Conservation (phyloP, 75 land plant species). For the Cupressus sempervirens region DNA sequence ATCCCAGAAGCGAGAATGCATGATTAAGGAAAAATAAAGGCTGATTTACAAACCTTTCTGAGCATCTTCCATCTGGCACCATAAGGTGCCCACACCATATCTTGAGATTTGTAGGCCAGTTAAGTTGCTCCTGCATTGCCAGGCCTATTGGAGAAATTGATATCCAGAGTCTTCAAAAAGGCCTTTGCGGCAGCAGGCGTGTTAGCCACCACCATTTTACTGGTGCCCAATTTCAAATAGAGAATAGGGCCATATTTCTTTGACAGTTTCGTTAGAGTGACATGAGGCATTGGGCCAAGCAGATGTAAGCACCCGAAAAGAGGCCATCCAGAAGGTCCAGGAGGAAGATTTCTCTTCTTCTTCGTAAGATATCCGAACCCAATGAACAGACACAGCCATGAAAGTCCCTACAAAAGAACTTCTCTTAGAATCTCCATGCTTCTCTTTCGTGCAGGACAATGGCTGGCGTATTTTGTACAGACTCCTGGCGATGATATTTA, state of each 20-base stretch:
- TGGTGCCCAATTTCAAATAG: conserved; percentile 37
- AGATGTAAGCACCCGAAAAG: conserved; percentile 13
- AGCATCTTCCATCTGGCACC: conserved; percentile 39
- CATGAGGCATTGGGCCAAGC: conserved; percentile 17
- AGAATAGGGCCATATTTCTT: conserved; percentile 47
- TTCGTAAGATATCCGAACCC: background rate
- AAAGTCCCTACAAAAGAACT: background rate
- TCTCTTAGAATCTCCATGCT: background rate
- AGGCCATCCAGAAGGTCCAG: conserved; percentile 11
- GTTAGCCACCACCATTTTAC: conserved; percentile 33
- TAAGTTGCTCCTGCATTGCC: conserved; percentile 17
- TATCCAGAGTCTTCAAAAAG: conserved; percentile 35
- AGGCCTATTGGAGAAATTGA: conserved; percentile 28
- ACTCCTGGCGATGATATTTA: background rate
- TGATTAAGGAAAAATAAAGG: too few relatives aligned
- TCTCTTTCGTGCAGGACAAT: background rate
- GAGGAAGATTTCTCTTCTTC: background rate
- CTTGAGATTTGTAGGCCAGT: conserved; percentile 30
- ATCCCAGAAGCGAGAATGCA: background rate
- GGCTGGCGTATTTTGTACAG: background rate
- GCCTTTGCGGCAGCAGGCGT: conserved; percentile 33
- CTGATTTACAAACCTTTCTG: conserved; percentile 4
- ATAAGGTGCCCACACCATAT: conserved; percentile 40
- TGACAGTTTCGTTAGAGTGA: conserved; percentile 27
- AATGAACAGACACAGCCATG: background rate